A percentile compares a stretch with the other conserved stretches of the same genome.
Conservation (phyloP, 2,329 filamentous ascomycete genomes). For the Delphinella strobiligena region DNA sequence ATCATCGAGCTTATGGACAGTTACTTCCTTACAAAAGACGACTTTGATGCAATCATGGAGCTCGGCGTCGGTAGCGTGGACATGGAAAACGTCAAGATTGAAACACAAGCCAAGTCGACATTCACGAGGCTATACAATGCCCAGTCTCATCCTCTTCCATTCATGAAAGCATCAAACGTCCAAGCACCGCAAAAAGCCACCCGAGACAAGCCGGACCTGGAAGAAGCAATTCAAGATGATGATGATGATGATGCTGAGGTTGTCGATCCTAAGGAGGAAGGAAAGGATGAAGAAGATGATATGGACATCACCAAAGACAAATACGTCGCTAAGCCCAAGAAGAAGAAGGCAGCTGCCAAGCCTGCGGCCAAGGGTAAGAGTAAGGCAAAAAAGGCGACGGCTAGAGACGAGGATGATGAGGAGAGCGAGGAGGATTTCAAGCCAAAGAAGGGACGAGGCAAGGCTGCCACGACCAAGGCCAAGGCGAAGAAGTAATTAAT, state of each 20-base stretch:
- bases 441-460: slow-evolving; percentile 36
- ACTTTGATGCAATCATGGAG: slow-evolving; percentile 87
- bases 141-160: slow-evolving; percentile 78
- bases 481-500: slow-evolving; percentile 37
- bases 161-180: slow-evolving; percentile 83
- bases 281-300: slow-evolving; percentile 63
- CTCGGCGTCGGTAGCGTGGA: slow-evolving; percentile 78
- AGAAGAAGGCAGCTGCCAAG: slow-evolving; percentile 41
- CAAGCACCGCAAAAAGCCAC: slow-evolving; percentile 54
- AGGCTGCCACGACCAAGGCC: slow-evolving; percentile 26
- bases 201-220: slow-evolving; percentile 77
- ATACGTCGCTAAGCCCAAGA: slow-evolving; percentile 86
- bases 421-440: slow-evolving; percentile 36
- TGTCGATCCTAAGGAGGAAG: slow-evolving; percentile 33
- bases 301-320: slow-evolving; percentile 88
- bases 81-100: slow-evolving; percentile 63
- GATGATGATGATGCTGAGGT: slow-evolving; percentile 45
- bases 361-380: slow-evolving; percentile 33
- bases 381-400: slow-evolving; percentile 29
- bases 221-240: slow-evolving; percentile 90
- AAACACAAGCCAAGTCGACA: slow-evolving; percentile 71
- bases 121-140: slow-evolving; percentile 89
- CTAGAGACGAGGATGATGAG: slow-evolving; percentile 21
- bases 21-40: slow-evolving; percentile 88
- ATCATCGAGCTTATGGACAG: slow-evolving; percentile 95